Conservation (phyloP, 306 rosid genomes). For the Styphnolobium japonicum region DNA sequence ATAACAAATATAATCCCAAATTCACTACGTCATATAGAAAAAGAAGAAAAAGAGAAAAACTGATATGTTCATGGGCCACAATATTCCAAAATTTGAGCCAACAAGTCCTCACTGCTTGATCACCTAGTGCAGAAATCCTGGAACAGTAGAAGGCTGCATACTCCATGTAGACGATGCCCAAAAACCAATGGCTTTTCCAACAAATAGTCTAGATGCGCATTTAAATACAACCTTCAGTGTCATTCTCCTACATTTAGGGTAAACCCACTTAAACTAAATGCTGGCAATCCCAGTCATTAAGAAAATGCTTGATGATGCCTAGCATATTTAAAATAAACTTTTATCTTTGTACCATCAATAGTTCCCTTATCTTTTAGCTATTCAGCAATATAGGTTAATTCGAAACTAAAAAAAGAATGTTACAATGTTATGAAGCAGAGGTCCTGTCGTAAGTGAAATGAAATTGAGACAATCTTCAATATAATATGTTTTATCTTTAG, state of each 20-base stretch:
- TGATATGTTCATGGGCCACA: not conserved
- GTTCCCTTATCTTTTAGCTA: not conserved
- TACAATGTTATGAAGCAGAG: not conserved
- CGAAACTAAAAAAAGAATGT: not conserved
- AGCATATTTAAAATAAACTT: not conserved
- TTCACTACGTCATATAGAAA: not conserved
- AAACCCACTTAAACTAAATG: not conserved
- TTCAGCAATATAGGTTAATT: not conserved
- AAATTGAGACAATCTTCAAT: not conserved
- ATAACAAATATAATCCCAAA: not conserved
- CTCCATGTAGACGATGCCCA: not conserved
- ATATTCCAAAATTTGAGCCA: constrained; percentile 6
- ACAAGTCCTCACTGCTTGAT: constrained; percentile 12
- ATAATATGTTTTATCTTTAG: not conserved
- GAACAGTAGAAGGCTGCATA: not conserved
- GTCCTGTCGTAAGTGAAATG: not conserved
- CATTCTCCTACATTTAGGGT: not conserved
- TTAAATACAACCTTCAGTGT: not conserved
- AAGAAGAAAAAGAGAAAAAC: not conserved
- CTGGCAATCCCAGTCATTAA: not conserved
- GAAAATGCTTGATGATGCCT: not conserved
- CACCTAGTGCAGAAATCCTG: not conserved
- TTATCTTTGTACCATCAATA: not conserved
- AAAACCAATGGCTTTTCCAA: not conserved
- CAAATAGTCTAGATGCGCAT: not conserved